Percentiles rank a stretch among this genome's conserved stretches.
Evolutionary conservation across 345 rosid genomes (phyloP).

Genomic region (Arabis hirsuta): DNA sequence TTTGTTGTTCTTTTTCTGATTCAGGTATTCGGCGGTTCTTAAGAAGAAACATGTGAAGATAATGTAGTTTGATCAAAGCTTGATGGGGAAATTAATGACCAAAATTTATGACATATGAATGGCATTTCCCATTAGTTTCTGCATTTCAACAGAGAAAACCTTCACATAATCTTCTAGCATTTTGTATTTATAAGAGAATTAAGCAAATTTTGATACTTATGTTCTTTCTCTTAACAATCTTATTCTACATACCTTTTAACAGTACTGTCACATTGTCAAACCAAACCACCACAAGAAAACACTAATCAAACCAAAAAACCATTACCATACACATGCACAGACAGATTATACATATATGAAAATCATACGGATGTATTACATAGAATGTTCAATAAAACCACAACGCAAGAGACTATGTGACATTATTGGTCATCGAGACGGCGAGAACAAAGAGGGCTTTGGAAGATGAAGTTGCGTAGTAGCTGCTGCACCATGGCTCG

Average conservation of each 20-base stretch:
- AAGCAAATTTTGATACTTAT: neutral
- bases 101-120: neutral
- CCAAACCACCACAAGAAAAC: conserved; percentile 8
- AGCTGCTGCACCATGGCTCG: conserved; percentile 23
- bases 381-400: neutral
- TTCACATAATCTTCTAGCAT: neutral
- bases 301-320: too few relatives aligned
- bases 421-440: conserved; percentile 23
- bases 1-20: neutral
- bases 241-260: neutral
- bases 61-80: conserved; percentile 10
- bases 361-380: neutral
- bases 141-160: conserved; percentile 6
- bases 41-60: conserved; percentile 28
- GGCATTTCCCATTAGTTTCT: conserved; percentile 11
- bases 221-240: neutral
- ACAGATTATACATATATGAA: neutral
- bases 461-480: conserved; percentile 37
- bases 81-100: neutral
- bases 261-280: neutral
- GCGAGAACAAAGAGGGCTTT: conserved; percentile 36
- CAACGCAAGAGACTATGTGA: conserved; percentile 11
- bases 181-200: neutral
- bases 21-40: conserved; percentile 64
- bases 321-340: neutral